A percentile compares a stretch with the other conserved stretches of the same genome.
These are phyloP conservation scores for Talaromyces funiculosus DNA, from an alignment of 2,329 filamentous ascomycete genomes.

Conservation along the genomic window DNA sequence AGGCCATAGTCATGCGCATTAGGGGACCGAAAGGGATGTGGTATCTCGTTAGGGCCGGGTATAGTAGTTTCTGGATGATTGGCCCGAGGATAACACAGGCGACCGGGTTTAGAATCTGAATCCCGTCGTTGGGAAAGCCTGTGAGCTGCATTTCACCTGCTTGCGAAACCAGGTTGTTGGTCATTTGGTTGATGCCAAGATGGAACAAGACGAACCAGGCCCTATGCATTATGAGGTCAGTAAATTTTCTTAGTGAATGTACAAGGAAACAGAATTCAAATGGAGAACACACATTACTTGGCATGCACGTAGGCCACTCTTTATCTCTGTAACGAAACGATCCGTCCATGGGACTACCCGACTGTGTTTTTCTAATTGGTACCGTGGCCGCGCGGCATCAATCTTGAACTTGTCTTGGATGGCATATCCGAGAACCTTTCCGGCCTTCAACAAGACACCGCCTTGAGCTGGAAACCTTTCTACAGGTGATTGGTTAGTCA, in stretches of 20 bases:
- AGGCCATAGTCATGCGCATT: conserved; percentile 41
- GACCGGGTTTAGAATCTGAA: conserved; percentile 56
- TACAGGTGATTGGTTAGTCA: too few species aligned
- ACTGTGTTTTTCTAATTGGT: neutral
- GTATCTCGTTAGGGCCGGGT: conserved; percentile 50
- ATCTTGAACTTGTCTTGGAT: conserved; percentile 11
- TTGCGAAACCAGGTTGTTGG: conserved; percentile 29
- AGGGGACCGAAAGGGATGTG: conserved; percentile 56
- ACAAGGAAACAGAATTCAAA: too few species aligned
- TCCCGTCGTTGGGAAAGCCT: conserved; percentile 55
- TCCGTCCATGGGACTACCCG: conserved; percentile 14
- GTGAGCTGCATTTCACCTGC: conserved; percentile 50
- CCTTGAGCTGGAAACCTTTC: conserved; percentile 13
- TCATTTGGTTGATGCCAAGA: conserved; percentile 15
- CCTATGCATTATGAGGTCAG: neutral
- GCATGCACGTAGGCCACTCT: conserved; percentile 13
- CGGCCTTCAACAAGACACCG: conserved; percentile 11
- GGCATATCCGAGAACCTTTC: conserved; percentile 9
- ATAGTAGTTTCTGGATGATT: conserved; percentile 49
- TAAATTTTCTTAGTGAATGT: too few species aligned
- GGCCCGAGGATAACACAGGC: conserved; percentile 55
- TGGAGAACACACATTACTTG: conserved; percentile 1
- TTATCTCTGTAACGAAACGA: conserved; percentile 14
- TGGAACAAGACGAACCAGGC: conserved; percentile 13
- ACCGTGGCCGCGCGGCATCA: conserved; percentile 13